Evolutionary conservation across 257 asterid species (phyloP), one percentile per base, ranked within the genome.

Genomic region (Cordia subcordata): DNA sequence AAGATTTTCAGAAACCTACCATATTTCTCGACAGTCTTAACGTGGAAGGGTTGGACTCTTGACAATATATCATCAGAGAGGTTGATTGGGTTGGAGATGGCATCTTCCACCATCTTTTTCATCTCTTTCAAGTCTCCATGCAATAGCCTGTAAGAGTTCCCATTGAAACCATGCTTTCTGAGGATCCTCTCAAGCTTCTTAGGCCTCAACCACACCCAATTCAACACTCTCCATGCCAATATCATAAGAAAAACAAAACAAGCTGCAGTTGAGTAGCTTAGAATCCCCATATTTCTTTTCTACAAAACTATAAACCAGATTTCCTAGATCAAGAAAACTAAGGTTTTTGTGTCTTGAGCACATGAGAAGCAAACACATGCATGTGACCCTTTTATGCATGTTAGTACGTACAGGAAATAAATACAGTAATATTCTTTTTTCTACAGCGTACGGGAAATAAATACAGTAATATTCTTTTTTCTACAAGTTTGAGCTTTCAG

Each of bases 21-120:
- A 40, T 52, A 68, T 53, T 65, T 54, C 16, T 58, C 12, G 68
- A 72, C 22, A n/a, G 68, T 52, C 21, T 52, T 53, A 10, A 49
- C 17, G 12, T 47, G 13, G 42, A 6, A 23, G 44, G 81, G 78
- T 5, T 72, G 5, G 8, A 72, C 64, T 49, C 81, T 49, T 3
- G 81, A 65, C 16, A 58, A 64, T 4, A 71, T 50, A 23, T 72
- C 70, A 42, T 75, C 62, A 8, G 71, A 59, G 22, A 75, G 50
- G 19, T 20, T 38, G 58, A 72, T 62, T 13, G 73, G 73, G 21
- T 63, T 54, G 40, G 68, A 39, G 6, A 52, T 53, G 13, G 68
- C 59, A 53, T 63, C 59, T 5, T 22, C 16, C 0, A 40, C 10
- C 60, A 53, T 53, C 53, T 40, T 40, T n/a, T 13, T 39, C 11